Conservation (phyloP, 495 filamentous ascomycete genomes). For the Daldinia childiae region DNA sequence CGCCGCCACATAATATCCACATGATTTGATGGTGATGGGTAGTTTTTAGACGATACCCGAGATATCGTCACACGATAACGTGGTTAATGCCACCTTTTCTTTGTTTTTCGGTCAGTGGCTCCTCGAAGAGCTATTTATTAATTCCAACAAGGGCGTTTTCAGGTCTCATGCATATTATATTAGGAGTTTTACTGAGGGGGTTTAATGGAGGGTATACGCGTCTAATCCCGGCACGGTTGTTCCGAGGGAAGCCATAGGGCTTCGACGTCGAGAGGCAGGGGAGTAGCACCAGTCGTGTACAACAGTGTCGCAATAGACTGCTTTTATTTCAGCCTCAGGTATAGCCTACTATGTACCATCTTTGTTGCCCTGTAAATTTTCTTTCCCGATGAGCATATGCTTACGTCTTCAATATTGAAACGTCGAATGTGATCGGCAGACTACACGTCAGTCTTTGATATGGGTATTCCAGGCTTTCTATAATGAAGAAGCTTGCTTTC, state of each 20-base stretch:
- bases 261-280: constrained; percentile 21
- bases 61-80: constrained; percentile 8
- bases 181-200: constrained; percentile 31
- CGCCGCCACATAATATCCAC: not conserved
- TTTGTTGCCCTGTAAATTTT: constrained; percentile 6
- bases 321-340: constrained; percentile 17
- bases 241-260: constrained; percentile 22
- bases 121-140: constrained; percentile 15
- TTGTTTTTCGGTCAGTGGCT: constrained; percentile 25
- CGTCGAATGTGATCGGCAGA: not conserved
- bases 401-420: constrained; percentile 11
- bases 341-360: not conserved
- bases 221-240: constrained; percentile 12
- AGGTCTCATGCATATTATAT: constrained; percentile 26
- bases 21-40: not conserved
- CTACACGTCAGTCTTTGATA: not conserved
- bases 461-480: constrained; percentile 4
- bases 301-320: constrained; percentile 42
- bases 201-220: constrained; percentile 36
- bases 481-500: constrained; percentile 14
- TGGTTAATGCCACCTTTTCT: constrained; percentile 18
- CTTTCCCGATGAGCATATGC: constrained; percentile 6
- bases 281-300: constrained; percentile 38
- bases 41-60: constrained; percentile 9
- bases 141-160: constrained; percentile 27